A percentile compares a stretch with the other conserved stretches of the same genome.
These are phyloP conservation scores for Cystoisospora suis DNA, from an alignment of 169 alveolate genomes.

Conservation along the genomic window DNA sequence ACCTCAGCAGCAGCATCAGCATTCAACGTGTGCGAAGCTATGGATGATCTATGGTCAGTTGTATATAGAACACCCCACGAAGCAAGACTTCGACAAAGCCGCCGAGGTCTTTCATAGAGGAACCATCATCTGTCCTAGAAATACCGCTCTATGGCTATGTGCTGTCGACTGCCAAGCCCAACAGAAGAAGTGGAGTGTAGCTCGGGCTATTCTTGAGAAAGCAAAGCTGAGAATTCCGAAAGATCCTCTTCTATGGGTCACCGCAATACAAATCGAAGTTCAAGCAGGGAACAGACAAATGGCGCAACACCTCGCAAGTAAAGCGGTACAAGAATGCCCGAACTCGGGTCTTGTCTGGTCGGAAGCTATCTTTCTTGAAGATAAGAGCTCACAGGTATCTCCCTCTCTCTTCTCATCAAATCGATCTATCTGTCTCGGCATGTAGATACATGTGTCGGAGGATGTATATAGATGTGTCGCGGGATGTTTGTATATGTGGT, in stretches of 20 bases:
- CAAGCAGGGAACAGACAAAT: conserved; percentile 86
- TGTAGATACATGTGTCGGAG: neutral
- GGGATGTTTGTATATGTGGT: neutral
- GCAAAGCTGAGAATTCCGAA: conserved; percentile 88
- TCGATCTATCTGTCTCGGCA: neutral
- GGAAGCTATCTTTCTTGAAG: conserved; percentile 90
- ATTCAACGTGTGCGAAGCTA: conserved; percentile 85
- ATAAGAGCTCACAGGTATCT: conserved; percentile 75
- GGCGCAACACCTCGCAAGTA: conserved; percentile 88
- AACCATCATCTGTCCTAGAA: conserved; percentile 62
- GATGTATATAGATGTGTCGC: neutral
- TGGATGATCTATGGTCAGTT: conserved; percentile 93
- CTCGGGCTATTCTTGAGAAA: conserved; percentile 90
- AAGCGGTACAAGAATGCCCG: conserved; percentile 95
- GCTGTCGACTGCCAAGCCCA: conserved; percentile 83
- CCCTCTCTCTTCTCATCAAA: neutral
- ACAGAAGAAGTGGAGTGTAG: conserved; percentile 81
- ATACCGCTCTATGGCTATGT: conserved; percentile 87
- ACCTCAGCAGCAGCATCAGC: conserved; percentile 78
- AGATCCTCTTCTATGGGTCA: conserved; percentile 90
- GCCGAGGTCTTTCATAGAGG: conserved; percentile 62
- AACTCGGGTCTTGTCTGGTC: conserved; percentile 95
- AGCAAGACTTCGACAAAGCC: conserved; percentile 51
- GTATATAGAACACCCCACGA: conserved; percentile 75
- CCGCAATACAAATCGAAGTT: conserved; percentile 91